Evolutionary conservation across 1,139 yeast species (phyloP).

Genomic region (Blastobotrys malaysiensis): DNA sequence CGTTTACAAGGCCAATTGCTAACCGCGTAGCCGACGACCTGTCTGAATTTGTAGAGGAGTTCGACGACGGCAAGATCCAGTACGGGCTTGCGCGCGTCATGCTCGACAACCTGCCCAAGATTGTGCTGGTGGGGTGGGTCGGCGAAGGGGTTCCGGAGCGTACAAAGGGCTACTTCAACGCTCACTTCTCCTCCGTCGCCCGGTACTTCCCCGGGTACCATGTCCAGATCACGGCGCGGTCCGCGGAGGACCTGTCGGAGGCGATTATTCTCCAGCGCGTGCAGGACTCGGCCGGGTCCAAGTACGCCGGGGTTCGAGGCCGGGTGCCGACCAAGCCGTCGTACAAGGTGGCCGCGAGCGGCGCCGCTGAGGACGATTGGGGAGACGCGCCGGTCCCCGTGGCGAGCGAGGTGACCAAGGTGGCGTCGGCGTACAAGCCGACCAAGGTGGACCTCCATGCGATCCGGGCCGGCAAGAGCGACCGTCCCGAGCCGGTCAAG

Average conservation of each 20-base stretch:
- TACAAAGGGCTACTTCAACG: conserved; percentile 40
- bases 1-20: conserved; percentile 1
- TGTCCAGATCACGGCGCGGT: conserved; percentile 95
- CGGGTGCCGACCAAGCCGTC: conserved; percentile 34
- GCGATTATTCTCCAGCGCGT: conserved; percentile 69
- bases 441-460: conserved; percentile 47
- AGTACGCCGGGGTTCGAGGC: conserved; percentile 47
- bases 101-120: conserved; percentile 83
- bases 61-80: conserved; percentile 85
- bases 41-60: conserved; percentile 71
- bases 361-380: conserved; percentile 51
- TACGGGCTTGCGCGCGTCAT: conserved; percentile 84
- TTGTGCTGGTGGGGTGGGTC: conserved; percentile 81
- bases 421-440: conserved; percentile 67
- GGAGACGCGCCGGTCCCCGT: conserved; percentile 42
- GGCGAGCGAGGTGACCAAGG: conserved; percentile 43
- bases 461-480: conserved; percentile 25
- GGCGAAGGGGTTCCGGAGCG: conserved; percentile 45
- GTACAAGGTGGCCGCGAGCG: conserved; percentile 30
- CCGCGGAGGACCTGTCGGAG: conserved; percentile 80
- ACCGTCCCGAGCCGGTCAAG: conserved; percentile 30
- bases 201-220: conserved; percentile 63
- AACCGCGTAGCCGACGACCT: conserved; percentile 46
- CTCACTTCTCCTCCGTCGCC: conserved; percentile 39
- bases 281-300: conserved; percentile 92